Conservation (phyloP, 306 rosid genomes). For the Quercus glauca region DNA sequence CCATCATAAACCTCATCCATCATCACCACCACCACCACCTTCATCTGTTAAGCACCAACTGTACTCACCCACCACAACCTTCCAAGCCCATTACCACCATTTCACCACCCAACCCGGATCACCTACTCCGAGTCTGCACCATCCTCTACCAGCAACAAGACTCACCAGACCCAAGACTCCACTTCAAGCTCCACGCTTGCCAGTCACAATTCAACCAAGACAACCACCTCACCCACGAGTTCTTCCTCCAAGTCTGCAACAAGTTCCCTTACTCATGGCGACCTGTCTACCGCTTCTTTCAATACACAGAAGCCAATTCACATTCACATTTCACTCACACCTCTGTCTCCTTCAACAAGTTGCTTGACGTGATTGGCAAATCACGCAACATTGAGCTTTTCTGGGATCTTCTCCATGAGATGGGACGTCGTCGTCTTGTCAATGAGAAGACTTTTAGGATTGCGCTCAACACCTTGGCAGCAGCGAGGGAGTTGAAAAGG, state of each 20-base stretch:
- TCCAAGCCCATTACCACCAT: constrained; percentile 10
- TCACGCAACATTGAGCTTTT: constrained; percentile 69
- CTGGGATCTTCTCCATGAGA: constrained; percentile 51
- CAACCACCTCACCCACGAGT: constrained; percentile 61
- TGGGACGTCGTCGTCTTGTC: constrained; percentile 49
- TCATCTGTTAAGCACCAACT: constrained; percentile 14
- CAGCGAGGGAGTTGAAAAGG: constrained; percentile 62
- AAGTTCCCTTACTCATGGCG: constrained; percentile 77
- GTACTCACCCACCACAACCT: constrained; percentile 6
- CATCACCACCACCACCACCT: constrained; percentile 10
- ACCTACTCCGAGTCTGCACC: constrained; percentile 71
- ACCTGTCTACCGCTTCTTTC: constrained; percentile 68
- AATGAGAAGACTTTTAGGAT: constrained; percentile 47
- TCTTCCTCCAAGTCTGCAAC: constrained; percentile 92
- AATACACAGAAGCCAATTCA: constrained; percentile 37
- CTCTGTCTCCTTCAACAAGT: constrained; percentile 61
- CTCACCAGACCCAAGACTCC: constrained; percentile 59
- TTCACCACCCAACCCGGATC: constrained; percentile 40
- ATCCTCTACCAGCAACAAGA: constrained; percentile 78
- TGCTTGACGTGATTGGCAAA: constrained; percentile 44
- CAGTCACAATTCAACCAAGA: constrained; percentile 11
- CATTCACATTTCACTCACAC: constrained; percentile 50
- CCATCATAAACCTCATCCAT: background rate
- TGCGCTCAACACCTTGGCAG: constrained; percentile 55
- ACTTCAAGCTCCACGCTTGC: constrained; percentile 54